These are phyloP conservation scores for Globisporangium irregulare DNA, from an alignment of 352 stramenopile species.

Conservation along the genomic window DNA sequence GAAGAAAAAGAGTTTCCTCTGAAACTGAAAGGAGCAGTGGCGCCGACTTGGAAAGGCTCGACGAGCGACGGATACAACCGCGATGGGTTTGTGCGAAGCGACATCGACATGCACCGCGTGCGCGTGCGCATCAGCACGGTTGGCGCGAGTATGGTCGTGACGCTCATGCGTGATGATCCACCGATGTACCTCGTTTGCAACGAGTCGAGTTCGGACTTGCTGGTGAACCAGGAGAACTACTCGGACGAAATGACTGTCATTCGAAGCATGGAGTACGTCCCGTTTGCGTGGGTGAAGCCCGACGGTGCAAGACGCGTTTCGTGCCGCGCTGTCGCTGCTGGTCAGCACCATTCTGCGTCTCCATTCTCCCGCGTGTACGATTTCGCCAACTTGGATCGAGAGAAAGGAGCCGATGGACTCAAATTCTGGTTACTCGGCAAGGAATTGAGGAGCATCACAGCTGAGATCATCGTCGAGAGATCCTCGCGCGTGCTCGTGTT, in stretches of 20 bases:
- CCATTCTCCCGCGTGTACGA: slow-evolving; percentile 75
- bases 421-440: slow-evolving; percentile 73
- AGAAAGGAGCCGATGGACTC: slow-evolving; percentile 68
- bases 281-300: slow-evolving; percentile 80
- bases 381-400: slow-evolving; percentile 79
- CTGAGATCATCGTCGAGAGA: slow-evolving; percentile 74
- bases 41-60: slow-evolving; percentile 43
- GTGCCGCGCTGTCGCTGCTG: slow-evolving; percentile 52
- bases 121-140: slow-evolving; percentile 77
- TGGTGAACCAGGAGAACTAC: slow-evolving; percentile 64
- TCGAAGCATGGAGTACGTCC: slow-evolving; percentile 65
- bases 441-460: slow-evolving; percentile 58
- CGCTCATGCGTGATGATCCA: slow-evolving; percentile 66
- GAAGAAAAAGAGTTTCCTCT: slow-evolving; percentile 87
- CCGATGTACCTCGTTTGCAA: slow-evolving; percentile 87
- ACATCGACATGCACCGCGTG: slow-evolving; percentile 56
- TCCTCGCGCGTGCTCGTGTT: slow-evolving; percentile 83
- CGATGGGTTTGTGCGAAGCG: slow-evolving; percentile 42
- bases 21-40: slow-evolving; percentile 61
- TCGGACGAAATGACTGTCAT: slow-evolving; percentile 66
- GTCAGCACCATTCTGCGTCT: slow-evolving; percentile 49
- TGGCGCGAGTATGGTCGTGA: slow-evolving; percentile 80
- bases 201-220: slow-evolving; percentile 70
- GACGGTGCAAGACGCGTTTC: slow-evolving; percentile 71
- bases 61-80: slow-evolving; percentile 32